A percentile compares a stretch with the other conserved stretches of the same genome.
These are phyloP conservation scores for Viscum album DNA, from an alignment of 177 flowering plant genomes.

Conservation along the genomic window DNA sequence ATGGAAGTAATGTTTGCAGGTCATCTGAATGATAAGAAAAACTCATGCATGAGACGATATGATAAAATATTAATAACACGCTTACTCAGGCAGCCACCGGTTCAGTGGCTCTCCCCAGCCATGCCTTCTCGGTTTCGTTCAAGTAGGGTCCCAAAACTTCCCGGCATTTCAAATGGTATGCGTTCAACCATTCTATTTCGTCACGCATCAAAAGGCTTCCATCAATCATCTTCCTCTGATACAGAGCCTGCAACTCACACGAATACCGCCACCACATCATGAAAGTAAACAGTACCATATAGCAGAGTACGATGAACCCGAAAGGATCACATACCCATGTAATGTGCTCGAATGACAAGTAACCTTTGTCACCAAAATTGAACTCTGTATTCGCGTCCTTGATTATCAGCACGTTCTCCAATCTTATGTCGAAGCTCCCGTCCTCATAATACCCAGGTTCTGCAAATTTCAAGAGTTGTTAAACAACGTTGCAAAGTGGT, in stretches of 20 bases:
- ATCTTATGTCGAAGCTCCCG: constrained; percentile 85
- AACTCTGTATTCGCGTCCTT: constrained; percentile 77
- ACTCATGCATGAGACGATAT: neutral
- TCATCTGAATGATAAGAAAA: no score
- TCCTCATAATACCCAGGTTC: constrained; percentile 99
- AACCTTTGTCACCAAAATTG: constrained; percentile 94
- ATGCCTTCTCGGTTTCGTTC: constrained; percentile 53
- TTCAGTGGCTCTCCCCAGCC: constrained; percentile 79
- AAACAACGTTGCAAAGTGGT: neutral
- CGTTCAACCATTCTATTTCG: constrained; percentile 82
- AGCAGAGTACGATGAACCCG: neutral
- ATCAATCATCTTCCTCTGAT: constrained; percentile 79
- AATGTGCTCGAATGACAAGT: constrained; percentile 81
- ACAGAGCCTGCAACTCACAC: constrained; percentile 50
- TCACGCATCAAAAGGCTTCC: constrained; percentile 42
- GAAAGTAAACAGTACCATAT: neutral
- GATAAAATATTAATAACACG: neutral
- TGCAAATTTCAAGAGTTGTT: constrained; percentile 22
- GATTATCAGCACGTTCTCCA: constrained; percentile 89
- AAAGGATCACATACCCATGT: constrained; percentile 98
- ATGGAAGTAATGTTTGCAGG: no score
- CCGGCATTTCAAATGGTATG: constrained; percentile 63
- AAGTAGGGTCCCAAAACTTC: constrained; percentile 57
- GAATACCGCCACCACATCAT: no score
- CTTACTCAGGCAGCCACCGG: constrained; percentile 33